Percentiles rank a stretch among this genome's conserved stretches.
These are phyloP conservation scores for Neophaeococcomyces aloes DNA, from an alignment of 2,329 filamentous ascomycete genomes.

Conservation along the genomic window DNA sequence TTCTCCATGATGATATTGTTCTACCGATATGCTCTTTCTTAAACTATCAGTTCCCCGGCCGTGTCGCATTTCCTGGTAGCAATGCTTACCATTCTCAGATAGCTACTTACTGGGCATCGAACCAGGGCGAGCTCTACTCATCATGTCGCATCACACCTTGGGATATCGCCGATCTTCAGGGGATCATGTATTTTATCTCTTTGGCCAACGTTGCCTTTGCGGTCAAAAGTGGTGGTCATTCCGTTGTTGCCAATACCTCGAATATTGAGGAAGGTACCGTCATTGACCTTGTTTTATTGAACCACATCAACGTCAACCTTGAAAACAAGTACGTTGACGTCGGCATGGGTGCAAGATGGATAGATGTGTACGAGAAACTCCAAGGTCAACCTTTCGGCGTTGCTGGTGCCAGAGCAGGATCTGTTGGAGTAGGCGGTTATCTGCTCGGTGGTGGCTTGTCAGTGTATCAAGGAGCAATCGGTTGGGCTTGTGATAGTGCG, in stretches of 20 bases:
- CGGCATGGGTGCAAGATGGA: conserved; percentile 24
- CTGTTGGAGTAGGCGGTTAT: conserved; percentile 29
- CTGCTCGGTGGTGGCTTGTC: conserved; percentile 29
- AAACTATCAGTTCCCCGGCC: neutral
- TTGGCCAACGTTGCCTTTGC: neutral
- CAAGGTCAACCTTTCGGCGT: conserved; percentile 18
- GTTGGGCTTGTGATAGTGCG: conserved; percentile 30
- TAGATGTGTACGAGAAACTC: conserved; percentile 24
- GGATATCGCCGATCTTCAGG: neutral
- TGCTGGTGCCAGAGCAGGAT: conserved; percentile 26
- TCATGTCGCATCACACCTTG: neutral
- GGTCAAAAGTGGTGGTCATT: conserved; percentile 8
- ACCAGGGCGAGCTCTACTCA: neutral
- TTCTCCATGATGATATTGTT: no score
- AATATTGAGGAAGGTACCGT: conserved; percentile 27
- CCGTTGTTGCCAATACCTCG: conserved; percentile 21
- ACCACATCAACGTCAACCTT: conserved; percentile 18
- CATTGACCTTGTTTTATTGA: conserved; percentile 22
- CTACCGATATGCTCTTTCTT: neutral
- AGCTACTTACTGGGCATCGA: neutral
- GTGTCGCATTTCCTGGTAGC: neutral
- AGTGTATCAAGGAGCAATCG: conserved; percentile 26
- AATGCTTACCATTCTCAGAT: neutral
- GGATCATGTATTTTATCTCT: neutral
- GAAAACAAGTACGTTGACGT: conserved; percentile 21